Conservation (phyloP, 1,284 basidiomycete genomes). For the Irpex sp. region DNA sequence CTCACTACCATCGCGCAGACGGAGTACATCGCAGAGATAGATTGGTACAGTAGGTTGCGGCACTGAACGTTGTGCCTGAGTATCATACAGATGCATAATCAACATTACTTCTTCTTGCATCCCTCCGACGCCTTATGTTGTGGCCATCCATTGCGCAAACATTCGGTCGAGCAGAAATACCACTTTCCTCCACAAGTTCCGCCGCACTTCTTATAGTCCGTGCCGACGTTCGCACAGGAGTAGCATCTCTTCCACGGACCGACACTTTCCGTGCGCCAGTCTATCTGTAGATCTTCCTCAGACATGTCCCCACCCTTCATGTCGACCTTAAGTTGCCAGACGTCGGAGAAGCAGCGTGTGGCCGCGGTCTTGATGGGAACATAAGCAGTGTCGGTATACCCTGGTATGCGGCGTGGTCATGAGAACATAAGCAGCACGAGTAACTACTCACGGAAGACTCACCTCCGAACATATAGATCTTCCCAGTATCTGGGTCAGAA, state of each 20-base stretch:
- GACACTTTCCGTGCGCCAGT: conserved; percentile 26
- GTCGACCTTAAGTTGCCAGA: conserved; percentile 35
- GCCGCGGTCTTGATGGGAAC: conserved; percentile 21
- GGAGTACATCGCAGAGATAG: no score
- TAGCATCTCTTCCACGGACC: conserved; percentile 36
- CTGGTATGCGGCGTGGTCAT: conserved; percentile 16
- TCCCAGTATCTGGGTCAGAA: no score
- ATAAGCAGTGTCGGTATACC: conserved; percentile 28
- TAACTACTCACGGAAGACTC: no score
- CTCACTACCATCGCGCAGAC: no score
- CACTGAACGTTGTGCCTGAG: no score
- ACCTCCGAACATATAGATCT: no score
- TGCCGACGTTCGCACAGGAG: conserved; percentile 28
- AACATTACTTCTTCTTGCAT: neutral
- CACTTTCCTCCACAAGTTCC: conserved; percentile 16
- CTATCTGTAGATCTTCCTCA: conserved; percentile 27
- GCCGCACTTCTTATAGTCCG: conserved; percentile 30
- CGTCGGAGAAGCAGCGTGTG: conserved; percentile 26
- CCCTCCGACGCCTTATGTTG: conserved; percentile 6
- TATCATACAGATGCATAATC: no score
- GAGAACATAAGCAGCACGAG: neutral
- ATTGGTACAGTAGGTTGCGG: no score
- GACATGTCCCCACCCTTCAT: conserved; percentile 27
- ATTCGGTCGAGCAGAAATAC: conserved; percentile 6
- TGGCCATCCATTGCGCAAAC: conserved; percentile 1